These are phyloP conservation scores for Tulasnella sp. DNA, from an alignment of 768 basidiomycete genomes.

Conservation along the genomic window DNA sequence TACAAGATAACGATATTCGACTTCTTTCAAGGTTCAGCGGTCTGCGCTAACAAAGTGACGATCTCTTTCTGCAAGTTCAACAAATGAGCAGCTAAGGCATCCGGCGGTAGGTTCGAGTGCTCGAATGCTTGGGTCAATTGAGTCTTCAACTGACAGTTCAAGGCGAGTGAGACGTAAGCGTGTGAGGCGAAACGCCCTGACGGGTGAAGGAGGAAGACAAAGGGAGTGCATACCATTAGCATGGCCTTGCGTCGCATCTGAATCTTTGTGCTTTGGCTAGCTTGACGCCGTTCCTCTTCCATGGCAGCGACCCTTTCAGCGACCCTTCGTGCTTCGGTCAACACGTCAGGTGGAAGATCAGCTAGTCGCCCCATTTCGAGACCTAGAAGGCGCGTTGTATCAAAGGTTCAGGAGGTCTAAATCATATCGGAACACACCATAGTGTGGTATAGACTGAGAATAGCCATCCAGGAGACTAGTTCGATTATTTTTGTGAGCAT, in stretches of 20 bases:
- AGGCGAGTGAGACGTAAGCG: neutral
- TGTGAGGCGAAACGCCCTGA: no score
- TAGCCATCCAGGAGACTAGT: constrained; percentile 64
- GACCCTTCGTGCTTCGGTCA: constrained; percentile 51
- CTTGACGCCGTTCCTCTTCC: constrained; percentile 46
- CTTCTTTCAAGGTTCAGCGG: neutral
- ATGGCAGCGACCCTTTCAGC: constrained; percentile 48
- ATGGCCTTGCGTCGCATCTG: constrained; percentile 56
- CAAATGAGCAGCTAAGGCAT: constrained; percentile 56
- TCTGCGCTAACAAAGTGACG: constrained; percentile 40
- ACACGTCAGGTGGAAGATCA: constrained; percentile 65
- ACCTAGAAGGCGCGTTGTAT: constrained; percentile 38
- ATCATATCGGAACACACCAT: constrained; percentile 39
- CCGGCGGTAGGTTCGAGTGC: constrained; percentile 62
- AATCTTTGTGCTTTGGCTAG: constrained; percentile 51
- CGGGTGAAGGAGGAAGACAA: neutral
- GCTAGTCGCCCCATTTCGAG: constrained; percentile 82
- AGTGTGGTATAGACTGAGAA: constrained; percentile 52
- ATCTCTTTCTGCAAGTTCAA: constrained; percentile 61
- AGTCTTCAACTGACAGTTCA: constrained; percentile 46
- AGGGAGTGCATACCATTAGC: constrained; percentile 41
- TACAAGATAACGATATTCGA: neutral
- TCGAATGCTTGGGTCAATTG: constrained; percentile 66
- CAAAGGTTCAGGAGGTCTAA: neutral
- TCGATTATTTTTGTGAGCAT: neutral